Evolutionary conservation across 441 rosid genomes (phyloP), one percentile per base, ranked within the genome.

Genomic region (Kokia cookei): DNA sequence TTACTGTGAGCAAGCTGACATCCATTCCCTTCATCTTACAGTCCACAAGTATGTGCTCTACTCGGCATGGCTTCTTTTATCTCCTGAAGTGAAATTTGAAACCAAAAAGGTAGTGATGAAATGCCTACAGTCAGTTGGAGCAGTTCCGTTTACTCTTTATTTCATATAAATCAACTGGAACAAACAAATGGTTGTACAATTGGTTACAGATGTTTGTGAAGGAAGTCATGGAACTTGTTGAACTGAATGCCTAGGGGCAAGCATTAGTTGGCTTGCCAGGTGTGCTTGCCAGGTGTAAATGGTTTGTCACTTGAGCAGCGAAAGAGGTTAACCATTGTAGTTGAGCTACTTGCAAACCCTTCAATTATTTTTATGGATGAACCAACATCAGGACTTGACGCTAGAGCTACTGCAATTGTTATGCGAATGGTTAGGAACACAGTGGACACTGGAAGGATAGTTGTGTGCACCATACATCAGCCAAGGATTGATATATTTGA

Each of bases 1-100:
- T 67, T 88, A 90, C 75, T 90, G 95, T 78, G 93, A 90, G 75
- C 95, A 90, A 77, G 84, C 78, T 65, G 95, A 88, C 69, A 82
- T 88, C 73, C 95, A 88, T 73, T 90, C 95, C 32, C 89, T 91
- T 24, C 78, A 83, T 50, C 74, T 90, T 43, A 88, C 93, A 0
- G 90, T 88, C 17, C 78, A 87, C 40, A 93, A 88, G 58, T 87
- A 91, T 6, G 66, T 90, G 77, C 72, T 80, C 43, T 88, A 77
- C 54, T 90, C 93, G 19, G 90, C 90, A 3, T 87, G 89, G 89
- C 88, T 88, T 63, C 91, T 89, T 29, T 74, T 90, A 47, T 84
- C 91, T 0, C 43, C 73, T 22, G 84, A 84, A 64, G 88, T 88
- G 50, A 69, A 86, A 71, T 47, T 78, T 19, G 69, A 79, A 60